These are phyloP conservation scores for Fulvia fulva DNA, from an alignment of 2,329 filamentous ascomycete species.

Conservation along the genomic window DNA sequence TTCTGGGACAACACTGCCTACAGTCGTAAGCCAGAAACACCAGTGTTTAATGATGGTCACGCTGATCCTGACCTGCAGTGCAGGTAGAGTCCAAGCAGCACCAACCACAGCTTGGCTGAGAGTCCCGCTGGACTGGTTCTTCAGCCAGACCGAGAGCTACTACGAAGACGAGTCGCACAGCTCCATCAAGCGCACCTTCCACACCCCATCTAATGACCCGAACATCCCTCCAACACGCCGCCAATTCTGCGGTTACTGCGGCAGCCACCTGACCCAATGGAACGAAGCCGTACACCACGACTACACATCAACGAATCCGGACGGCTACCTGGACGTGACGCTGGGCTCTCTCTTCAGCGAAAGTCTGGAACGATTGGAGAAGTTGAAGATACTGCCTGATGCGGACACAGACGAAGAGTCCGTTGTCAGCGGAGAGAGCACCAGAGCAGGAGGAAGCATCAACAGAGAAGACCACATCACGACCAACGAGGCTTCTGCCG, in stretches of 20 bases:
- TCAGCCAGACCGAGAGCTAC: conserved; percentile 68
- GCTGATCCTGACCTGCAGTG: neutral
- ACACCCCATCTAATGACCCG: conserved; percentile 48
- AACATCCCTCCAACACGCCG: conserved; percentile 58
- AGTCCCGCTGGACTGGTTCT: conserved; percentile 72
- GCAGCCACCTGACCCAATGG: conserved; percentile 81
- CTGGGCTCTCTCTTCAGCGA: conserved; percentile 71
- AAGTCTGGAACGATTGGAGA: conserved; percentile 68
- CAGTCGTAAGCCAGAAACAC: conserved; percentile 60
- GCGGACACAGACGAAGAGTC: conserved; percentile 28
- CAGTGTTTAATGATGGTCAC: neutral
- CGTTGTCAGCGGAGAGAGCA: conserved; percentile 2
- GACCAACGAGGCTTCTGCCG: conserved; percentile 5
- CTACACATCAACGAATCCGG: conserved; percentile 53
- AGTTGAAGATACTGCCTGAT: conserved; percentile 66
- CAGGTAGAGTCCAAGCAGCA: conserved; percentile 62
- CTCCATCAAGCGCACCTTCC: conserved; percentile 45
- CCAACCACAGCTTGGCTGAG: conserved; percentile 78
- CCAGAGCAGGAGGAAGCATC: conserved; percentile 7
- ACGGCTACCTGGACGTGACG: conserved; percentile 74
- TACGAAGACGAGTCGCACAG: conserved; percentile 66
- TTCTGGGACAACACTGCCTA: conserved; percentile 68
- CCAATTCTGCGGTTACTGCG: conserved; percentile 89
- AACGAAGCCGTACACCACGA: conserved; percentile 53
- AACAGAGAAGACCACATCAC: conserved; percentile 13